Conservation (phyloP, 2,329 filamentous ascomycete species). For the Curvularia verruculosa region DNA sequence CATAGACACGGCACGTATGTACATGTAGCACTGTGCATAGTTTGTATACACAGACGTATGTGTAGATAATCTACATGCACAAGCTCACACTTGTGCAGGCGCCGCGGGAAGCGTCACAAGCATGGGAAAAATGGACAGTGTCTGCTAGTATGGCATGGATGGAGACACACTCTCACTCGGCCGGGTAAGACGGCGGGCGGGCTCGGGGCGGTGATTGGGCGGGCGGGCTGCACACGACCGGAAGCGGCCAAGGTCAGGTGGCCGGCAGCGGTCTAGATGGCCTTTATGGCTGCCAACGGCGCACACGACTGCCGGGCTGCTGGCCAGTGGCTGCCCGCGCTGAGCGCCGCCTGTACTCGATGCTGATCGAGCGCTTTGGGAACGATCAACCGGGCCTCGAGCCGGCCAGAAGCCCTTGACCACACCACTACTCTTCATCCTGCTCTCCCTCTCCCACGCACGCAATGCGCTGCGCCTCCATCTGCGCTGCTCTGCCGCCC, state of each 20-base stretch:
- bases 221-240: constrained; percentile 14
- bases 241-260: constrained; percentile 26
- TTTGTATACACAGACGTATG: neutral
- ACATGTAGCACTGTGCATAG: no score
- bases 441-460: constrained; percentile 18
- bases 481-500: constrained; percentile 21
- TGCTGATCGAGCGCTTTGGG: constrained; percentile 27
- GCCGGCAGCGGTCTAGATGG: constrained; percentile 15
- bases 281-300: constrained; percentile 19
- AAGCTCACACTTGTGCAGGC: neutral
- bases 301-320: constrained; percentile 15
- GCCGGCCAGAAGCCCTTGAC: constrained; percentile 14
- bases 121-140: neutral
- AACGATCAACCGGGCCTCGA: constrained; percentile 20
- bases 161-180: neutral
- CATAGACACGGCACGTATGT: no score
- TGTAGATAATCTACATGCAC: neutral
- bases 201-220: constrained; percentile 21
- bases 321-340: constrained; percentile 17
- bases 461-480: constrained; percentile 34
- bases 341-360: constrained; percentile 31
- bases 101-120: neutral
- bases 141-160: neutral
- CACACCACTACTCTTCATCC: constrained; percentile 18
- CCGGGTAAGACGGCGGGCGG: constrained; percentile 14